Base-by-base conservation (phyloP, 129 eudicot genomes). In the Saussurea involucrata region DNA sequence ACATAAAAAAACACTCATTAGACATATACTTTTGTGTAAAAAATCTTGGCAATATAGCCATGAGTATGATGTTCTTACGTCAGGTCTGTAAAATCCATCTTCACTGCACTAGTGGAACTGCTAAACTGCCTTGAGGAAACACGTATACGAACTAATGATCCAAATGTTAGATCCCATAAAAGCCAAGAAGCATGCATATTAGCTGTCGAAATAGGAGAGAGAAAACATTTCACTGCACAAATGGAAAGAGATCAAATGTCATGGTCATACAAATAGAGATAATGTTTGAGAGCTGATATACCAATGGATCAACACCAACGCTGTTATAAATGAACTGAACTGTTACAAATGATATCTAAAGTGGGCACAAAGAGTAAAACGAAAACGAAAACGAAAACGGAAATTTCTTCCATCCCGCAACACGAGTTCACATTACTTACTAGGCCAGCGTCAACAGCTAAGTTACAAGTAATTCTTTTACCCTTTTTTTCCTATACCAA, bases 51-150 rank as follows among this genome's bases (percentile, higher is more conserved):
- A 31, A 12, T 8, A 72, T 46, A 46, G 37, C 29, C 27, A 10
- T 11, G 75, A 2, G 66, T 32, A 76, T 71, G 78, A 65, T 72
- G 55, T 44, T 79, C 89, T 94, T 94, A 95, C 98, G 98, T 95
- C 17, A 95, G 92, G 78, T 95, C 98, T n/a, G 97, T 91, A 69
- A 83, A 91, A 85, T 95, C 98, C 78, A 89, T 65, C 74, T 83
- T 84, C 33, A 25, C 58, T 55, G 92, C 70, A 71, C 81, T 72
- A 44, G 71, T 79, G 63, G 90, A 83, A 67, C 85, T 83, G 87
- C 87, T 84, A 79, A 80, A 85, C 25, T 65, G 71, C 78, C 87
- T 83, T 61, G 73, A 76, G 75, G 74, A 75, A 80, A 58, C 72
- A 78, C 37, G 66, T 63, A 55, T 28, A 69, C 79, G 37, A 65